Base-by-base conservation (phyloP, 202 grass and related monocot genomes). In the Schoenoplectus tabernaemontani region DNA sequence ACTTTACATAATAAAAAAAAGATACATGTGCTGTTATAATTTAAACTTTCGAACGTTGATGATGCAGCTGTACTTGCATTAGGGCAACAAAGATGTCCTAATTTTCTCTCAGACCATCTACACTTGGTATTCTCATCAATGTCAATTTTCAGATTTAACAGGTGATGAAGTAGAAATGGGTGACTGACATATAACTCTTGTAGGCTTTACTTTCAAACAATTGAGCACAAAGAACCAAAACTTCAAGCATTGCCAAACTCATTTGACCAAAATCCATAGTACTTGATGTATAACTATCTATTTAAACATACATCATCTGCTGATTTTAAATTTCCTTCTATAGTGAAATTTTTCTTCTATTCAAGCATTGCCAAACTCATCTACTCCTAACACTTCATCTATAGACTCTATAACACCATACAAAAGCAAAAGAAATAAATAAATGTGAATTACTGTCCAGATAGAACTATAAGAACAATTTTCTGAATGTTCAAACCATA, bases 281-380 rank as follows among this genome's bases (percentile, higher is more conserved):
- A 72, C 42, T 28, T 46, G 53, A 74, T 32, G 23, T 33, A 53
- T n/a, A n/a, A n/a, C n/a, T 33, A 74, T 74, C 44, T 53, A 53
- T 30, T 33, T 64, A 83, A 78, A 38, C 82, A 37, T 61, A 97
- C 94, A 85, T 91, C 82, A 72, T 93, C 77, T 64, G 89, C 80
- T 38, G 68, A 60, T 50, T 67, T 85, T 74, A 97, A 50, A 76
- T 88, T 90, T 41, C 87, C 87, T 86, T 92, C 86, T 42, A 70
- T 85, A 61, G 48, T 16, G 61, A 76, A 84, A 77, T 93, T 60
- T 82, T 97, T n/a, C n/a, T n/a, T n/a, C n/a, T n/a, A n/a, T n/a
- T n/a, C n/a, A n/a, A n/a, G n/a, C n/a, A n/a, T n/a, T n/a, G n/a
- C n/a, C 87, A 78, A 19, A 38, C 44, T 92, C 91, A 17, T 71